Conservation (phyloP, 495 filamentous ascomycete species). For the Cercophora sp. region DNA sequence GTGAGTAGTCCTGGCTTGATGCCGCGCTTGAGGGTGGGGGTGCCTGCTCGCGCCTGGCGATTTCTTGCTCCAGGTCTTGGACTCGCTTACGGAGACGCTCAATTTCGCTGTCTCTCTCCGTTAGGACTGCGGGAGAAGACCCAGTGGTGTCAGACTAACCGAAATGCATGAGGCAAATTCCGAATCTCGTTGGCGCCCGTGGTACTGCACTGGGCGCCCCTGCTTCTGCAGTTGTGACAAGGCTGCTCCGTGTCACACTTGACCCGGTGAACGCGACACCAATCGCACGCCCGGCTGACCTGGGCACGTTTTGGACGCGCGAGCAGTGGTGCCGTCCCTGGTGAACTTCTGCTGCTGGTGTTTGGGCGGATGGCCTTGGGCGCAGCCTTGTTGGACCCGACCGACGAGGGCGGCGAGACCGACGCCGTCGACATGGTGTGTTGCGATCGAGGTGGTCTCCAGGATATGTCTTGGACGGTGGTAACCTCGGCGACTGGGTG, state of each 20-base stretch:
- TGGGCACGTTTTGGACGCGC: slow-evolving; percentile 34
- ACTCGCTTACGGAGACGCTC: slow-evolving; percentile 36
- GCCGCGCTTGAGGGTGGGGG: not conserved
- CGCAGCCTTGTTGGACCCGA: too few species aligned
- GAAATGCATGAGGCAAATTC: slow-evolving; percentile 36
- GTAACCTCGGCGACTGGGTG: too few species aligned
- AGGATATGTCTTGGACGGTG: too few species aligned
- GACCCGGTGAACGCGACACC: slow-evolving; percentile 44
- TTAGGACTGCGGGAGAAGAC: not conserved
- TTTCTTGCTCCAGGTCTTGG: slow-evolving; percentile 36
- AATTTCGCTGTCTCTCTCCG: slow-evolving; percentile 31
- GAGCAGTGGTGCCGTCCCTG: too few species aligned
- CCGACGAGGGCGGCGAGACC: too few species aligned
- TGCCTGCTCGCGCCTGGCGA: slow-evolving; percentile 15
- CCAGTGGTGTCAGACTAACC: slow-evolving; percentile 10
- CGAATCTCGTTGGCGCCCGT: slow-evolving; percentile 27
- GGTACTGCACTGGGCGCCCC: slow-evolving; percentile 39
- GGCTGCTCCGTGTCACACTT: slow-evolving; percentile 45
- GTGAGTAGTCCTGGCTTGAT: not conserved
- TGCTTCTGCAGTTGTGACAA: slow-evolving; percentile 42
- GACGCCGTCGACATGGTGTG: too few species aligned
- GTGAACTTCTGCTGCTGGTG: too few species aligned
- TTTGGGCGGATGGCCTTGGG: too few species aligned
- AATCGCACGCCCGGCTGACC: slow-evolving; percentile 46
- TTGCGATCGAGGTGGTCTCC: too few species aligned